Percentiles rank a stretch among this genome's conserved stretches.
Evolutionary conservation across 2,329 filamentous ascomycete species (phyloP).

Genomic region (Decorospora gaudefroyi): DNA sequence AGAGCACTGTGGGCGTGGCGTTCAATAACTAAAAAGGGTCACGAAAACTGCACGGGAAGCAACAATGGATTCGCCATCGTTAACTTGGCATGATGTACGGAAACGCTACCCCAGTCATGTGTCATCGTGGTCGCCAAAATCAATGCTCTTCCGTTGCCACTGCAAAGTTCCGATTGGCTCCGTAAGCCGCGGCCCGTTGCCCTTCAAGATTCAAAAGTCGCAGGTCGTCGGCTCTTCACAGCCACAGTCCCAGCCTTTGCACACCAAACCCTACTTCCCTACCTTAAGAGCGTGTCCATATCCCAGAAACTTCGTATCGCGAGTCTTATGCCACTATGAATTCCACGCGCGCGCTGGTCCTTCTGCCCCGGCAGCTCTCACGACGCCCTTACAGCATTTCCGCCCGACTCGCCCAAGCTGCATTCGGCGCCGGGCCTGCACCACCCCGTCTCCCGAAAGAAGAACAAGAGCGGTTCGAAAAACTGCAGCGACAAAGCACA

Average conservation of each 20-base stretch:
- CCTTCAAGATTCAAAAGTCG: no score
- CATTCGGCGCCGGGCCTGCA: slow-evolving; percentile 59
- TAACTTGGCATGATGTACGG: no score
- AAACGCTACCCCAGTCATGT: slow-evolving; percentile 6
- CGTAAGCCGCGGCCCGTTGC: slow-evolving; percentile 16
- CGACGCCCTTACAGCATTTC: slow-evolving; percentile 25
- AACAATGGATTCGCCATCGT: no score
- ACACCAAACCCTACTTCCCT: no score
- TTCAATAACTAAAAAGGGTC: no score
- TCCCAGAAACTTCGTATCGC: slow-evolving; percentile 2
- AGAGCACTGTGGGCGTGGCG: slow-evolving; percentile 13
- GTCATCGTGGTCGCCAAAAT: background rate
- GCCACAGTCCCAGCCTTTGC: no score
- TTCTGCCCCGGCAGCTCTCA: slow-evolving; percentile 37
- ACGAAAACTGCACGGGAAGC: background rate
- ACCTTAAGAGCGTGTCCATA: no score
- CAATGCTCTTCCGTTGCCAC: slow-evolving; percentile 25
- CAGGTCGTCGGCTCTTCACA: slow-evolving; percentile 7
- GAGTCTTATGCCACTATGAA: background rate
- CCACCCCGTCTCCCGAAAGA: slow-evolving; percentile 86
- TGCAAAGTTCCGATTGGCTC: slow-evolving; percentile 28
- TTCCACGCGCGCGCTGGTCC: slow-evolving; percentile 20
- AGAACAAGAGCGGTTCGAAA: slow-evolving; percentile 88
- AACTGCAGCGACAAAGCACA: slow-evolving; percentile 76
- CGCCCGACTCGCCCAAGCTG: slow-evolving; percentile 15